phyloP scores from a whole-genome alignment of 176 grass and related monocot genomes.

The Carex kokanica region DNA sequence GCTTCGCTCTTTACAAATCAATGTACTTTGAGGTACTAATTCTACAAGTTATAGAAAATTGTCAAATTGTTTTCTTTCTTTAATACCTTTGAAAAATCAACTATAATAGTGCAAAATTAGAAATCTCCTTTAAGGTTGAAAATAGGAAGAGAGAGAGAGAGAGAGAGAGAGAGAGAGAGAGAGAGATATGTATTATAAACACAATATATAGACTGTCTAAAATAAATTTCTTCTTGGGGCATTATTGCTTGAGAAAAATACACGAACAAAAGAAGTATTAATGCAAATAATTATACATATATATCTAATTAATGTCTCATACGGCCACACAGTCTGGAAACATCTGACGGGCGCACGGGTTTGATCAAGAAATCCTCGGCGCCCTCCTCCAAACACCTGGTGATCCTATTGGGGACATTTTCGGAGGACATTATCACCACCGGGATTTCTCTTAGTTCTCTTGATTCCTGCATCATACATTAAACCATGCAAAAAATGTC shows the following conservation, averaged over 20 bases:
- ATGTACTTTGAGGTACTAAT: not conserved
- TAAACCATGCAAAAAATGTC: not conserved
- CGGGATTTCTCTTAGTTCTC: constrained; percentile 61
- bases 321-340: constrained; percentile 56
- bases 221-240: not conserved
- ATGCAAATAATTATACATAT: constrained; percentile 15
- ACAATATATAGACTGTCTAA: not conserved
- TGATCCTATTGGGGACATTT: constrained; percentile 74
- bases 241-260: constrained; percentile 16
- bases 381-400: constrained; percentile 81
- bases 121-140: not conserved
- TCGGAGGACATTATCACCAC: constrained; percentile 99
- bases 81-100: not conserved
- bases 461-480: constrained; percentile 50
- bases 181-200: not conserved
- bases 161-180: not conserved
- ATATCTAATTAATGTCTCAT: constrained; percentile 22
- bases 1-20: not conserved
- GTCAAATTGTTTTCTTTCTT: not conserved
- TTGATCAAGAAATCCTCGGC: constrained; percentile 92
- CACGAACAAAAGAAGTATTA: not conserved
- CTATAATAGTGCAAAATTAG: not conserved
- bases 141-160: not conserved
- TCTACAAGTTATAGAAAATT: not conserved
- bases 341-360: constrained; percentile 56